Evolutionary conservation across 2,329 filamentous ascomycete species (phyloP).

Genomic region (Didymella exigua): DNA sequence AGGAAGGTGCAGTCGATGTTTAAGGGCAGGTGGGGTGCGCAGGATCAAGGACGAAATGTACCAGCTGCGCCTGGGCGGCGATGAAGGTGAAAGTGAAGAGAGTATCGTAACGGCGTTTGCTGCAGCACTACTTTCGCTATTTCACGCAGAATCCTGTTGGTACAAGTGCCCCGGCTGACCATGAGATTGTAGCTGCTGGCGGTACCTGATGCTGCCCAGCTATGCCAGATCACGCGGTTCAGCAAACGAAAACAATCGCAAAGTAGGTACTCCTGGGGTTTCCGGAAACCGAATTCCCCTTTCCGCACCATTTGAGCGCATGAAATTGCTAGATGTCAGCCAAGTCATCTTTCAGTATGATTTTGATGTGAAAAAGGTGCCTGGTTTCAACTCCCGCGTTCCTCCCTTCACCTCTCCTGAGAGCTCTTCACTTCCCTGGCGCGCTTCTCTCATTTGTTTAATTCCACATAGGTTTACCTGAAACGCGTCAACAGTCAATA

Average conservation of each 20-base stretch:
- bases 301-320: too few relatives aligned
- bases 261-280: too few relatives aligned
- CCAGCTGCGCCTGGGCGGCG: neutral
- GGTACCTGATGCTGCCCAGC: too few relatives aligned
- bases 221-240: too few relatives aligned
- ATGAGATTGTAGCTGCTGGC: neutral
- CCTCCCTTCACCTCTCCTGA: neutral
- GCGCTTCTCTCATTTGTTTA: neutral
- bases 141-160: too few relatives aligned
- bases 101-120: neutral
- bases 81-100: conserved; percentile 3
- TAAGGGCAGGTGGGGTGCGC: neutral
- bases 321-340: too few relatives aligned
- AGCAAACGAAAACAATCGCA: too few relatives aligned
- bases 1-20: neutral
- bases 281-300: too few relatives aligned
- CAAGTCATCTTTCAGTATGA: too few relatives aligned
- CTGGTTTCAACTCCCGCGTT: neutral
- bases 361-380: too few relatives aligned
- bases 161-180: neutral
- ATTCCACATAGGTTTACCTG: neutral
- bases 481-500: neutral
- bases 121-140: neutral
- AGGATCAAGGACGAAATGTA: neutral
- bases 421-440: neutral